These are phyloP conservation scores for Tarenaya hassleriana DNA, from an alignment of 345 rosid species.

Conservation along the genomic window DNA sequence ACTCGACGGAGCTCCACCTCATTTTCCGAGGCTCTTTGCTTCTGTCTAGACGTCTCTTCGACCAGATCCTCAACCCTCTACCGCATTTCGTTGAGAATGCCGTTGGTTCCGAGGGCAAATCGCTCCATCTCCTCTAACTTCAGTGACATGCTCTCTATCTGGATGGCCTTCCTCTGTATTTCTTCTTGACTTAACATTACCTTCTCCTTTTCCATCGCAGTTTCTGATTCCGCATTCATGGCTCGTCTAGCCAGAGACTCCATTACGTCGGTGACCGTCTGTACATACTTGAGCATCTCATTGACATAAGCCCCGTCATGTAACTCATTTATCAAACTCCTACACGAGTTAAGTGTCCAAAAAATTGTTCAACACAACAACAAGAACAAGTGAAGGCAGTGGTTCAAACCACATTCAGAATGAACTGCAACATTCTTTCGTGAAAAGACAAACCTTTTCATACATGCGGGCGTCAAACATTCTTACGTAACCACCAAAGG, in stretches of 20 bases:
- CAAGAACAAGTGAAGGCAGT: neutral
- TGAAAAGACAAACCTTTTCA: constrained; percentile 62
- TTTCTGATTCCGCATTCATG: constrained; percentile 70
- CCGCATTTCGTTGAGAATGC: constrained; percentile 61
- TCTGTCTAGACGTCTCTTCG: constrained; percentile 78
- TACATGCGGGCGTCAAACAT: constrained; percentile 90
- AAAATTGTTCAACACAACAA: neutral
- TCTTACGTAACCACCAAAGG: constrained; percentile 88
- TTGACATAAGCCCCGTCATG: constrained; percentile 47
- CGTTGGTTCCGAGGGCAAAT: constrained; percentile 70
- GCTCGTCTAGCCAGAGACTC: constrained; percentile 79
- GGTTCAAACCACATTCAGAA: neutral
- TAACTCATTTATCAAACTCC: constrained; percentile 46
- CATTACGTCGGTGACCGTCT: constrained; percentile 64
- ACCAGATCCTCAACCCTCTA: constrained; percentile 85
- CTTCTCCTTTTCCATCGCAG: constrained; percentile 60
- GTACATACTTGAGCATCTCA: constrained; percentile 61
- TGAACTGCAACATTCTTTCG: neutral
- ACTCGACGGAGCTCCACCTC: constrained; percentile 83
- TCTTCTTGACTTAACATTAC: constrained; percentile 58
- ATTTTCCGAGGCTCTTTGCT: constrained; percentile 72
- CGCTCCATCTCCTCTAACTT: constrained; percentile 75
- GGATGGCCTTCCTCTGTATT: constrained; percentile 50
- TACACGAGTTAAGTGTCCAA: constrained; percentile 12
- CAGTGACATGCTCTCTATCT: constrained; percentile 62